Evolutionary conservation across 2,329 filamentous ascomycete genomes (phyloP).

Genomic region (Phoma herbarum): DNA sequence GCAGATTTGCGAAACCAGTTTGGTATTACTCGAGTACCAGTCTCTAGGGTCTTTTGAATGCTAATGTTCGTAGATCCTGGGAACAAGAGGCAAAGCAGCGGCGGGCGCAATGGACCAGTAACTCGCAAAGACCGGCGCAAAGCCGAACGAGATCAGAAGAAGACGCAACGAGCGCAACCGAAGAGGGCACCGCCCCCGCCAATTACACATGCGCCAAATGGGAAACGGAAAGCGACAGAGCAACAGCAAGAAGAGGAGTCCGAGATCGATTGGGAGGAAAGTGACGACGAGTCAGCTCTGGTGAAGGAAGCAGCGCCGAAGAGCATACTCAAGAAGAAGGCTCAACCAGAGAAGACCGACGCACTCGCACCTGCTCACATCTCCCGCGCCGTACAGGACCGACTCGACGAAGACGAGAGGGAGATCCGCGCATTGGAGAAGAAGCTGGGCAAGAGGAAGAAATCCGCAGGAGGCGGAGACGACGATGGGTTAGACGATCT

Average conservation of each 20-base stretch:
- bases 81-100: constrained; percentile 35
- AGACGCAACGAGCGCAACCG: constrained; percentile 51
- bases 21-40: constrained; percentile 24
- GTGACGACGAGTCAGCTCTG: constrained; percentile 42
- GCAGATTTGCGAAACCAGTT: constrained; percentile 57
- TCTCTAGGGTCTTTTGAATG: background rate
- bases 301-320: constrained; percentile 42
- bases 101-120: constrained; percentile 39
- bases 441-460: constrained; percentile 83
- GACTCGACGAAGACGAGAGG: constrained; percentile 79
- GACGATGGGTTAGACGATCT: constrained; percentile 87
- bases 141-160: constrained; percentile 70
- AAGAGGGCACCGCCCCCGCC: constrained; percentile 10
- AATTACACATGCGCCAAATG: constrained; percentile 30
- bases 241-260: constrained; percentile 40
- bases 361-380: constrained; percentile 37
- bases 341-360: constrained; percentile 15
- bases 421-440: constrained; percentile 89
- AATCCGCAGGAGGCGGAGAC: constrained; percentile 68
- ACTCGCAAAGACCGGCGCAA: constrained; percentile 73
- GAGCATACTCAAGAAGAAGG: constrained; percentile 40
- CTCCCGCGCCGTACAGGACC: constrained; percentile 61
- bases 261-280: constrained; percentile 44
- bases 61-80: constrained; percentile 38
- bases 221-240: constrained; percentile 24